These are phyloP conservation scores for Dentipellis sp. DNA, from an alignment of 768 basidiomycete genomes.

Conservation along the genomic window DNA sequence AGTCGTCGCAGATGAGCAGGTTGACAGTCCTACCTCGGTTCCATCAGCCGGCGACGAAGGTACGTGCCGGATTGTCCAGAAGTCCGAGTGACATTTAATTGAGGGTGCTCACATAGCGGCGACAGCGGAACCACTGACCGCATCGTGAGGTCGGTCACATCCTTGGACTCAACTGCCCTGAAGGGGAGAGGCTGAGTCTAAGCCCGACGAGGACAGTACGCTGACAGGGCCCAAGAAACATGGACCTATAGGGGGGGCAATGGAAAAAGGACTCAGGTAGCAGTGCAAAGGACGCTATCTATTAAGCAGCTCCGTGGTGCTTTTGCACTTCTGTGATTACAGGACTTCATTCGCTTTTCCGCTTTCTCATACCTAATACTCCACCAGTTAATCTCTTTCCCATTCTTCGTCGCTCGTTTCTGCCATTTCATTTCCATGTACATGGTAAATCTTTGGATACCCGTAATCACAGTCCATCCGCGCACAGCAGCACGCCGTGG, in stretches of 20 bases:
- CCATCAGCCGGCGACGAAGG: neutral
- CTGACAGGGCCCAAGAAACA: conserved; percentile 48
- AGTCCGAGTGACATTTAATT: conserved; percentile 20
- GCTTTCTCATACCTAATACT: conserved; percentile 3
- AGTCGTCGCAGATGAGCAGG: conserved; percentile 19
- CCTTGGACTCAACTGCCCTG: conserved; percentile 24
- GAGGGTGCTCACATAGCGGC: neutral
- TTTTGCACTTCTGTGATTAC: conserved; percentile 6
- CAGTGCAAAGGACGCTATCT: conserved; percentile 33
- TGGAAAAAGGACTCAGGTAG: conserved; percentile 45
- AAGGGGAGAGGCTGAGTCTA: conserved; percentile 11
- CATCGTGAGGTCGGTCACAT: conserved; percentile 23
- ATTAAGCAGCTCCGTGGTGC: neutral
- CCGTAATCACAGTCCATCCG: conserved; percentile 1
- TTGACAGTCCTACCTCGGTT: conserved; percentile 12
- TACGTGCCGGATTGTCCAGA: conserved; percentile 20
- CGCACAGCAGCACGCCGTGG: too few relatives aligned
- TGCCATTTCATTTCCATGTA: conserved; percentile 8
- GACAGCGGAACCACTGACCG: conserved; percentile 4
- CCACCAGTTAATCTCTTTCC: conserved; percentile 8
- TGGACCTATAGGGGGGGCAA: conserved; percentile 30
- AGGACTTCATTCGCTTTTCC: conserved; percentile 13
- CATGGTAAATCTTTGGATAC: conserved; percentile 8
- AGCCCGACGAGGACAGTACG: conserved; percentile 51
- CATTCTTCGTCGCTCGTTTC: neutral